These are phyloP conservation scores for Basidiobolus meristosporus DNA, from an alignment of 371 early-diverging fungal species.

Conservation along the genomic window DNA sequence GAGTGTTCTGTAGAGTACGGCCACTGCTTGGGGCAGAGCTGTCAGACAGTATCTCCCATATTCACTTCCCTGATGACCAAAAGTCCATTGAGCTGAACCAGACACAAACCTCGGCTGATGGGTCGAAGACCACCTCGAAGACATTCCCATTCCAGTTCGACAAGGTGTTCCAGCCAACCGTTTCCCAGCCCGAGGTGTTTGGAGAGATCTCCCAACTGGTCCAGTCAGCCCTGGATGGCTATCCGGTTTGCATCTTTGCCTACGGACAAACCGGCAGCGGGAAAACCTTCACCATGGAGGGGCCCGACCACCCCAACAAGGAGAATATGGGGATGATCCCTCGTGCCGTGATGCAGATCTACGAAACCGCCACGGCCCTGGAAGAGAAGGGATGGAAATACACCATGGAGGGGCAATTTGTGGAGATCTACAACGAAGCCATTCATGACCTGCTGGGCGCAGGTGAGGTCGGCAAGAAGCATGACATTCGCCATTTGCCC, in stretches of 20 bases:
- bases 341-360: constrained; percentile 73
- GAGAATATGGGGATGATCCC: constrained; percentile 71
- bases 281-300: constrained; percentile 82
- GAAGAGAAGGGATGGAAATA: constrained; percentile 76
- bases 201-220: constrained; percentile 89
- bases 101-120: constrained; percentile 4
- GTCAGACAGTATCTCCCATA: no score
- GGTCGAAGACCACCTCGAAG: constrained; percentile 18
- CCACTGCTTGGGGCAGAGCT: constrained; percentile 23
- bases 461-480: constrained; percentile 26
- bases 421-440: constrained; percentile 96
- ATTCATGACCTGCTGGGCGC: constrained; percentile 66
- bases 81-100: no score
- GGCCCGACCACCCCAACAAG: constrained; percentile 17
- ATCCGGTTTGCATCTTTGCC: constrained; percentile 96
- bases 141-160: constrained; percentile 66
- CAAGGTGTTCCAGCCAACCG: constrained; percentile 52
- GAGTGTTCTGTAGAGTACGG: constrained; percentile 92
- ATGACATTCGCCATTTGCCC: constrained; percentile 60
- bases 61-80: no score
- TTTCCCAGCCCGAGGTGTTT: constrained; percentile 73
- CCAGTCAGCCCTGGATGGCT: constrained; percentile 93
- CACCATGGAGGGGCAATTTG: constrained; percentile 61
- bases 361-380: constrained; percentile 45
- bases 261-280: constrained; percentile 99